Base-by-base conservation (phyloP, 192 early-diverging fungal genomes). In the Rhizophagus clarus region DNA sequence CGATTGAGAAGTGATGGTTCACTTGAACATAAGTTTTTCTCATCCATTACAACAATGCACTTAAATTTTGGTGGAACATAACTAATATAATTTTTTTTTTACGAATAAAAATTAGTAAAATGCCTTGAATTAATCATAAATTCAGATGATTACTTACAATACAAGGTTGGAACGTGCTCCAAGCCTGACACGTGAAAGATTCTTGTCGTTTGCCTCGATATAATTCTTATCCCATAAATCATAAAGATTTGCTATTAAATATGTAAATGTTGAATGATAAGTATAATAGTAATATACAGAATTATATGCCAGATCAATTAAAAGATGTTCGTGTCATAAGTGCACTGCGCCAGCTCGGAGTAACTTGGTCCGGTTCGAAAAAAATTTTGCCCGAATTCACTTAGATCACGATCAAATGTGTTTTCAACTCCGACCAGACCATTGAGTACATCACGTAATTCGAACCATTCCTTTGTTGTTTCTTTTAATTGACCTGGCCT, bases 161-260 rank as follows among this genome's bases (percentile, higher is more conserved):
- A 79, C 73, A 73, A 69, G 66, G n/a, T 73, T 79, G 3, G 78
- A 71, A 24, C 75, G 73, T n/a, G 31, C 69, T 22, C 78, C 78
- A 24, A 79, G 70, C 7, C 70, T 69, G 9, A 79, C 78, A 10
- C 71, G 40, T 9, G 67, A 56, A 9, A 76, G 73, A 26, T 74
- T 24, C 8, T 79, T 79, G 11, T 34, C 28, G n/a, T 79, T 42
- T 3, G 51, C 78, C 11, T 26, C 70, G 20, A 79, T 79, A 51
- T 79, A 79, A 49, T 79, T 79, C 67, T 79, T 71, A 73, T 79
- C 74, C 78, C 69, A 79, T 42, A 79, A 31, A 32, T 72, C 78
- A 49, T 79, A 79, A 22, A 79, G 45, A 63, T n/a, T 79, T 24
- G 7, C 77, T 78, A 69, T 28, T 7, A 32, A 29, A 31, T 20